Base-by-base conservation (phyloP, 495 filamentous ascomycete genomes). In the Margaritispora aquatica region DNA sequence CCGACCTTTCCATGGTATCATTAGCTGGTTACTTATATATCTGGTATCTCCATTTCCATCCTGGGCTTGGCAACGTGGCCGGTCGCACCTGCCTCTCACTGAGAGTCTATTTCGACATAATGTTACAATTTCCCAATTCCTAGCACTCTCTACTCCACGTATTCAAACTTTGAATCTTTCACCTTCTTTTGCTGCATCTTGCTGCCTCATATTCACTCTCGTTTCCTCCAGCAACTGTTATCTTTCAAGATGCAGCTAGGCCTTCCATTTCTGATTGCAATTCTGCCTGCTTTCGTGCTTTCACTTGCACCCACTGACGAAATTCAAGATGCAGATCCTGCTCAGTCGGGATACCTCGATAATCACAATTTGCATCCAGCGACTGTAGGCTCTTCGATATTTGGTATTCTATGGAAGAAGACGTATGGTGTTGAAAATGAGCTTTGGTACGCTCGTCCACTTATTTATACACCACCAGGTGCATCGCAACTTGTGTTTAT, bases 341-440 rank as follows among this genome's bases (percentile, higher is more conserved):
- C 68, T 7, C 75, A 75, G 60, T 73, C 72, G 17, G 73, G 74
- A n/a, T 77, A 77, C 60, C 68, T 75, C 13, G 62, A 66, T 31
- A 75, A 75, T 60, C 73, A 77, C 57, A 78, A 78, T 56, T 74
- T 77, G 65, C 68, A 77, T 57, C 75, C 74, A 9, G 66, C 69
- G 2, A 66, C 72, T 49, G 68, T 77, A 24, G 67, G 61, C 10
- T 69, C 66, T n/a, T 24, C 71, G 15, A 66, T 60, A 20, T 74
- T 75, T 59, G 70, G 72, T 38, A 49, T 66, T 8, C 59, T 71
- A 10, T 78, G 68, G 68, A 66, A 68, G 36, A 67, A 63, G n/a
- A 47, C 49, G 2, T 65, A 63, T 46, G 55, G 60, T 36, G 38
- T 44, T 44, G 41, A n/a, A 24, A 38, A 71, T 26, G 66, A 69